Evolutionary conservation across 352 stramenopile genomes (phyloP).

Genomic region (Phytophthora foliorum): DNA sequence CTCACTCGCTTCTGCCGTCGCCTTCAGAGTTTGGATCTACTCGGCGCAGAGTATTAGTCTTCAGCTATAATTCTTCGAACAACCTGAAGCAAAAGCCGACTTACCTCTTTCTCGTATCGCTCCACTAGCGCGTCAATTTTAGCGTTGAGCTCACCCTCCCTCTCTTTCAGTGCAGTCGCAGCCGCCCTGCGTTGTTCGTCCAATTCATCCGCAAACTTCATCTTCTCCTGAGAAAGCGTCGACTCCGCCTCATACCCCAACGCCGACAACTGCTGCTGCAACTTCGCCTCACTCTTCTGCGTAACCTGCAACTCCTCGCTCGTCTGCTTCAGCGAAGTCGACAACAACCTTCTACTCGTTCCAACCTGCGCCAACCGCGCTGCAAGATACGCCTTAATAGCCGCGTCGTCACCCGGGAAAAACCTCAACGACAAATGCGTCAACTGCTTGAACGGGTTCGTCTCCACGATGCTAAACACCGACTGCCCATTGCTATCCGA

Average conservation of each 20-base stretch:
- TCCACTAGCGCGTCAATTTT: conserved; percentile 70
- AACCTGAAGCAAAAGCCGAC: conserved; percentile 1
- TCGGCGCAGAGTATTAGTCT: conserved; percentile 1
- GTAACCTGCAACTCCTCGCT: conserved; percentile 51
- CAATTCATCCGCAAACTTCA: conserved; percentile 75
- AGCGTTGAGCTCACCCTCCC: conserved; percentile 70
- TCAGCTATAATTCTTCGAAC: background rate
- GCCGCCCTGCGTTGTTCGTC: conserved; percentile 65
- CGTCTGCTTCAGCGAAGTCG: conserved; percentile 54
- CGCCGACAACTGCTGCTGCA: conserved; percentile 66
- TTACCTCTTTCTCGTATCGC: conserved; percentile 78
- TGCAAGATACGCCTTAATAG: conserved; percentile 94
- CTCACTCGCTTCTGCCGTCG: conserved; percentile 59
- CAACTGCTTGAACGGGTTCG: conserved; percentile 95
- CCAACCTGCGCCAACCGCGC: conserved; percentile 88
- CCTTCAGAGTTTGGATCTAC: conserved; percentile 61
- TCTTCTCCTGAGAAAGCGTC: conserved; percentile 68
- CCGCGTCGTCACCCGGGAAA: conserved; percentile 83
- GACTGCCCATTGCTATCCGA: conserved; percentile 66
- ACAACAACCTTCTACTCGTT: conserved; percentile 53
- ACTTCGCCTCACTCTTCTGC: conserved; percentile 47
- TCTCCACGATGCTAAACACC: conserved; percentile 95
- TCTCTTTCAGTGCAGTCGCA: conserved; percentile 54
- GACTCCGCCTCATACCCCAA: conserved; percentile 65
- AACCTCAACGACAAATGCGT: conserved; percentile 94